Percentiles rank a stretch among this genome's conserved stretches.
Evolutionary conservation across 2,329 filamentous ascomycete species (phyloP).

Genomic region (Chrysosporium keratinophilum): DNA sequence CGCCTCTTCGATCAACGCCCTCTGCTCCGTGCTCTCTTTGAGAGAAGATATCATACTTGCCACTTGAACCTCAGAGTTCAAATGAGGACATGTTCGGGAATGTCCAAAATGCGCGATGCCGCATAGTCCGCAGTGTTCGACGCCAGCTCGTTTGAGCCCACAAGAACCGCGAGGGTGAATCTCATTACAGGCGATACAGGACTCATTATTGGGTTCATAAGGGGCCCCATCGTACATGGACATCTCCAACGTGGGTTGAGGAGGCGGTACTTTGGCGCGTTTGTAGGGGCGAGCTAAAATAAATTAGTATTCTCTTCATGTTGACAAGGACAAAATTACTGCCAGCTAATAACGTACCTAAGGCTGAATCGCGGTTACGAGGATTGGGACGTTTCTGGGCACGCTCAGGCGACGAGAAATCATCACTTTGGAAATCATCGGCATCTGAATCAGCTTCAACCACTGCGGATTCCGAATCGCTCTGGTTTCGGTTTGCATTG

Average conservation of each 20-base stretch:
- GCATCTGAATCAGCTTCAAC: slow-evolving; percentile 20
- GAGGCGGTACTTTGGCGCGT: slow-evolving; percentile 25
- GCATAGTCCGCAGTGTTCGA: slow-evolving; percentile 55
- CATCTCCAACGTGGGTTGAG: slow-evolving; percentile 12
- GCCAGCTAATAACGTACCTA: not conserved
- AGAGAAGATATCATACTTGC: slow-evolving; percentile 54
- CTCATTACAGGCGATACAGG: slow-evolving; percentile 46
- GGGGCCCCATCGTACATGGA: not conserved
- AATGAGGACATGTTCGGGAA: slow-evolving; percentile 49
- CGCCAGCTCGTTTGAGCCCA: slow-evolving; percentile 48
- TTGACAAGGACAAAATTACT: not conserved
- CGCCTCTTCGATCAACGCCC: slow-evolving; percentile 44
- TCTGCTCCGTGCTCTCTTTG: slow-evolving; percentile 47
- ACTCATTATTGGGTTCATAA: slow-evolving; percentile 15
- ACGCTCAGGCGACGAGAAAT: not conserved
- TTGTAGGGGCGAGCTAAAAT: slow-evolving; percentile 30
- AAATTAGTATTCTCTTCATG: not conserved
- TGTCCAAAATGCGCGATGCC: slow-evolving; percentile 52
- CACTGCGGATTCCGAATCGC: slow-evolving; percentile 14
- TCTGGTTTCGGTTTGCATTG: slow-evolving; percentile 6
- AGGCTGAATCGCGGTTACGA: not conserved
- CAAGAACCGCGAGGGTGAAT: slow-evolving; percentile 51
- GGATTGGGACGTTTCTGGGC: slow-evolving; percentile 18
- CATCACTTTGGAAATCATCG: slow-evolving; percentile 15
- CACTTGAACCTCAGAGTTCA: slow-evolving; percentile 53